Evolutionary conservation across 2,329 filamentous ascomycete species (phyloP), one percentile per base, ranked within the genome.

Genomic region (Fusarium compactum): DNA sequence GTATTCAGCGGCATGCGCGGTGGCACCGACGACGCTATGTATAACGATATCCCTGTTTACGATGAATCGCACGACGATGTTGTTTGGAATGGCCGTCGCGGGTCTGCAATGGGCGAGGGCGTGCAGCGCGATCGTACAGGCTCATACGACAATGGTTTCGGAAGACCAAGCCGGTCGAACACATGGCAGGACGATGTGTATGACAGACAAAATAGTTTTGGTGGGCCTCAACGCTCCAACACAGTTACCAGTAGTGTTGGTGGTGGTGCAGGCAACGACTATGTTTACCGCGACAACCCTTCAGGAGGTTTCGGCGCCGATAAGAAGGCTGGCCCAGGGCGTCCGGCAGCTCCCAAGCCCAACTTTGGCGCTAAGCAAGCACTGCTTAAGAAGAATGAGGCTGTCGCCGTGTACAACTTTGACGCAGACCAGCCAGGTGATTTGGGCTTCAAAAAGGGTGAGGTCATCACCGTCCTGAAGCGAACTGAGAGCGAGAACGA

Each of bases 391-490:
- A 86, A 87, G 72, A 94, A 98, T 73, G 93, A 98, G 81, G 96
- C 94, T 0, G 86, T 98, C 22, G 96, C 96, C 4, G 85, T 98
- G 67, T 98, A 92, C 81, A 97, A 93, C 4, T 99, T 99, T 78
- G 95, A 98, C 69, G 91, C 94, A 0, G 95, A 97, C 76, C 95
- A 98, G 80, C 90, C 94, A 1, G 95, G 95, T 7, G 95, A 99
- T 79, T 80, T 98, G 60, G 93, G 91, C 0, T 99, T 99, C 82
- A 97, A 97, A 84, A 99, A 99, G 85, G 96, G 96, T 22, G 96
- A 99, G 30, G 81, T 98, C 60, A 98, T 99, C 71, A 98, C 94
- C 2, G 94, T 99, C 62, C 80, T 97, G 61, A 98, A 99, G 85
- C 92, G 92, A 81, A 98, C 95, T 8, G 93, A 98, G 7, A 98